Conservation (phyloP, 768 basidiomycete genomes). For the Multifurca ochricompacta region DNA sequence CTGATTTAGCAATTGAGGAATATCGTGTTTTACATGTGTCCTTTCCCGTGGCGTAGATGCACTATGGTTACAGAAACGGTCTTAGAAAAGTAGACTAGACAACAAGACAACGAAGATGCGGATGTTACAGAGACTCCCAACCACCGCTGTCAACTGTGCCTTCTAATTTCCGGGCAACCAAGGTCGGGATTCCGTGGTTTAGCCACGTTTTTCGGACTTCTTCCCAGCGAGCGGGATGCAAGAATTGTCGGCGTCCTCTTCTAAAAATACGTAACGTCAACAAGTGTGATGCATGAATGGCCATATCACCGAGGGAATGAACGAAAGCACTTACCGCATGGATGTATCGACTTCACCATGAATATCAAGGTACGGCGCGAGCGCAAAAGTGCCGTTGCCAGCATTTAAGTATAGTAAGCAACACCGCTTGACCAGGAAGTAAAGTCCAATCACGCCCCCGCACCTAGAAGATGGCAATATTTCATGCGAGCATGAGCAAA, state of each 20-base stretch:
- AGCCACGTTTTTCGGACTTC: conserved; percentile 90
- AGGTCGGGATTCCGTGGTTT: conserved; percentile 79
- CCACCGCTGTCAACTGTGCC: conserved; percentile 84
- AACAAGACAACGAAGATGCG: neutral
- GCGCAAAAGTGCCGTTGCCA: conserved; percentile 79
- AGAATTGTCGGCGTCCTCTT: conserved; percentile 80
- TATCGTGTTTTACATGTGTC: conserved; percentile 5
- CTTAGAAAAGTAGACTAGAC: neutral
- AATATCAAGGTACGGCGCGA: conserved; percentile 86
- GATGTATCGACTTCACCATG: conserved; percentile 92
- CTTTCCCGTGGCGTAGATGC: conserved; percentile 6
- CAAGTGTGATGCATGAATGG: neutral
- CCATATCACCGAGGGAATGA: neutral
- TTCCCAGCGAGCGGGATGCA: conserved; percentile 83
- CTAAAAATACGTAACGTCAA: conserved; percentile 32
- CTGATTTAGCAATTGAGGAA: neutral
- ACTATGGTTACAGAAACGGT: conserved; percentile 7
- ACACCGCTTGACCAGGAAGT: conserved; percentile 88
- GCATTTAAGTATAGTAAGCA: conserved; percentile 84
- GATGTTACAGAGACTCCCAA: conserved; percentile 71
- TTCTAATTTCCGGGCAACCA: conserved; percentile 85
- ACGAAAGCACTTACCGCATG: conserved; percentile 57
- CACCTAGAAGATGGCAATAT: conserved; percentile 52
- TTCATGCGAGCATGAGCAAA: no score
- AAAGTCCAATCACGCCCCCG: conserved; percentile 82